Base-by-base conservation (phyloP, 108 stramenopile genomes). In the Licmophora abbreviata region DNA sequence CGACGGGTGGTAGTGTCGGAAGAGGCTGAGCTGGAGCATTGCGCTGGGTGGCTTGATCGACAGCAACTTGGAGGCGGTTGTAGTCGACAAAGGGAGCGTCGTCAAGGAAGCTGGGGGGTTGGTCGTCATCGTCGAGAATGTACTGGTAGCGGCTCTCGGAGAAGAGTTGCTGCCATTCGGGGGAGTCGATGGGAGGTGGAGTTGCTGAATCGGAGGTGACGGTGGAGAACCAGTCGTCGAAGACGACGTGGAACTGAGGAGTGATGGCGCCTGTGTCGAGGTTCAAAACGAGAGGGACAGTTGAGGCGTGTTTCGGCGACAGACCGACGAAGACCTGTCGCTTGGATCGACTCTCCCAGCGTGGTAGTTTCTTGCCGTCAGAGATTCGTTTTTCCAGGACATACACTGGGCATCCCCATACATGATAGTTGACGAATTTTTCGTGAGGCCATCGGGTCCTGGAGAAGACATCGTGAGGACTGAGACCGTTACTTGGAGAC, bases 221-320 rank as follows among this genome's bases (percentile, higher is more conserved):
- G 2, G 64, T 71, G 11, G 54, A 36, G 44, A 78, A 75, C n/a
- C 25, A 34, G n/a, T 75, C 68, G 43, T 80, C 73, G 41, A 65
- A 69, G 18, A 76, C 58, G 1, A 81, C 52, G 50, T 78, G 71
- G 27, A 45, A 70, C 31, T 78, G 77, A 23, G 72, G 64, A 10
- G 65, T 51, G 29, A 78, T 47, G 23, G 12, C 22, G n/a, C 52
- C 48, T 8, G 79, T 73, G 1, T 30, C 3, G 8, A 67, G 15
- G 37, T 73, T 81, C 18, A 57, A 45, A 3, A 81, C 42, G 1
- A 76, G 44, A 3, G 56, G 57, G 0, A 80, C 67, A 1, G 44
- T 38, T 14, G 58, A 56, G 20, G 67, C 58, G 44, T 72, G 73
- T 0, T 48, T 18, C 6, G 54, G 32, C 1, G 53, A 63, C 29